Conservation (phyloP, 257 asterid genomes). For the Solanum pinnatisectum region DNA sequence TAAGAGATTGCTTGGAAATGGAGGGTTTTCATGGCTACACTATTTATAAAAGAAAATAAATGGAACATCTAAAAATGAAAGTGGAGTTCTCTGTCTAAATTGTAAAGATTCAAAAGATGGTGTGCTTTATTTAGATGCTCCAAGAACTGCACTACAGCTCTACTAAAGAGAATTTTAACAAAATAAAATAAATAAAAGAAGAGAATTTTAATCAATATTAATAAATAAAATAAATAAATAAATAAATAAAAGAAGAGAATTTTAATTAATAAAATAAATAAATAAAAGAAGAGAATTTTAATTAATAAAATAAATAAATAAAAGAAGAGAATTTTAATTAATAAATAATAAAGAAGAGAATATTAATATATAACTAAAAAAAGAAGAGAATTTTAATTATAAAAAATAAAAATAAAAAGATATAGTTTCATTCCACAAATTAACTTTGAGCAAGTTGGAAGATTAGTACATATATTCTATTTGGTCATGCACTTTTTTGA, state of each 20-base stretch:
- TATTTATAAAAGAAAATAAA: background rate
- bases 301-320: background rate
- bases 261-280: too few species aligned
- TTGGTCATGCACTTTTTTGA: background rate
- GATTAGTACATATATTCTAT: background rate
- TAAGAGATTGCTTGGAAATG: background rate
- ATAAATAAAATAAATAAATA: background rate
- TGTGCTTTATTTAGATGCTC: conserved; percentile 7
- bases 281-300: background rate
- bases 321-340: background rate
- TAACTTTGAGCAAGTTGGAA: background rate
- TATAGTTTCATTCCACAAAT: background rate
- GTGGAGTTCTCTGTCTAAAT: background rate
- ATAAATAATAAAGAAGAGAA: too few species aligned
- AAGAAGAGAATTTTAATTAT: background rate
- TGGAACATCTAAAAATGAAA: background rate
- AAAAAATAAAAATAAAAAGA: background rate
- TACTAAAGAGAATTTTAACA: background rate
- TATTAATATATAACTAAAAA: background rate
- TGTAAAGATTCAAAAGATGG: conserved; percentile 1
- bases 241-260: background rate
- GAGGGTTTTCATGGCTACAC: background rate
- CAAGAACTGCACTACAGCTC: background rate
- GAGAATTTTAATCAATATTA: background rate
- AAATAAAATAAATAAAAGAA: background rate